phyloP scores from a whole-genome alignment of 2,329 filamentous ascomycete species.

The Corynespora cassiicola region DNA sequence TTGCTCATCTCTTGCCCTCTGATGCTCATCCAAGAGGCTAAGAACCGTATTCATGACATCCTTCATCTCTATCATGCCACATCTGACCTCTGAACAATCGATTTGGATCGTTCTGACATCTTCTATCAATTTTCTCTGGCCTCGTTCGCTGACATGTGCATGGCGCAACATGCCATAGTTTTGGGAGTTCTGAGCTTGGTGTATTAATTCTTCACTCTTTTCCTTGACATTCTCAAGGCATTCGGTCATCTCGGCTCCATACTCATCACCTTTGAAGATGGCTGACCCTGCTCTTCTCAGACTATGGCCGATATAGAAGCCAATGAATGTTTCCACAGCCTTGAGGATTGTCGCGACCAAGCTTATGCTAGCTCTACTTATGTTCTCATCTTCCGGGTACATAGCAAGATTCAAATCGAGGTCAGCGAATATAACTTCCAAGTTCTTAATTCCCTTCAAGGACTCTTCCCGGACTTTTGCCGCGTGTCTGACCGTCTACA shows the following conservation, averaged over 20 bases:
- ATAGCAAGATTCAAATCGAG: slow-evolving; percentile 9
- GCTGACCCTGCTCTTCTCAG: not conserved
- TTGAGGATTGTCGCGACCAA: slow-evolving; percentile 2
- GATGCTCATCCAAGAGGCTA: no score
- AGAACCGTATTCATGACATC: no score
- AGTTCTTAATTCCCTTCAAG: slow-evolving; percentile 4
- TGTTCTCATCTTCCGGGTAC: slow-evolving; percentile 5
- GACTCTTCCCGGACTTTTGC: slow-evolving; percentile 4
- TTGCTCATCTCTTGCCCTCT: no score
- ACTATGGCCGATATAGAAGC: slow-evolving; percentile 6
- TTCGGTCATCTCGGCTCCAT: slow-evolving; percentile 2
- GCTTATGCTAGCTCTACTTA: slow-evolving; percentile 4
- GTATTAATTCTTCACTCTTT: slow-evolving; percentile 1
- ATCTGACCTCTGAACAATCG: no score
- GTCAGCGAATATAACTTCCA: slow-evolving; percentile 6
- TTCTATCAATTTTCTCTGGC: no score
- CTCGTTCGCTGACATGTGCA: no score
- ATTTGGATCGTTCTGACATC: no score
- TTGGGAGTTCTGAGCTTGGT: slow-evolving; percentile 7
- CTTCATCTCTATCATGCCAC: no score
- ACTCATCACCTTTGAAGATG: slow-evolving; percentile 5
- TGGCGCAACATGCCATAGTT: no score
- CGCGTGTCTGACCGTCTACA: slow-evolving; percentile 4
- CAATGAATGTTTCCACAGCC: slow-evolving; percentile 7
- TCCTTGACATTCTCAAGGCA: slow-evolving; percentile 8